Evolutionary conservation across 1,139 yeast genomes (phyloP).

Genomic region (Suhomyces atakaporum): DNA sequence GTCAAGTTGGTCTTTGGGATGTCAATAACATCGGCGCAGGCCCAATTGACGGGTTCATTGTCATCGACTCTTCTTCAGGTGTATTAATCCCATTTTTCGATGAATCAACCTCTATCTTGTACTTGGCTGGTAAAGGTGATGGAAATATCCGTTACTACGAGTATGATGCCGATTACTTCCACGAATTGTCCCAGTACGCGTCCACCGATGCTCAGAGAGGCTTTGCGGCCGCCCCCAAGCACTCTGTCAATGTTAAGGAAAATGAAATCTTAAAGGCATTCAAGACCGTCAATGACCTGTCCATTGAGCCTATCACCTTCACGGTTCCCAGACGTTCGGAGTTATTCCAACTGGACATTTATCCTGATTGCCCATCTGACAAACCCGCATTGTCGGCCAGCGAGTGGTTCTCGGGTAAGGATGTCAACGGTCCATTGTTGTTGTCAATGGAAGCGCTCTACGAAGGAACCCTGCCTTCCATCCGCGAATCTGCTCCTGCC

Average conservation of each 20-base stretch:
- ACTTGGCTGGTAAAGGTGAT: conserved; percentile 96
- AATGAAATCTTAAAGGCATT: conserved; percentile 81
- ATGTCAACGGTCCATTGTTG: conserved; percentile 78
- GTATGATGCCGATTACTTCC: conserved; percentile 76
- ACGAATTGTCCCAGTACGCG: conserved; percentile 80
- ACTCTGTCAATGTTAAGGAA: conserved; percentile 72
- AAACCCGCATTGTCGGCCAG: conserved; percentile 75
- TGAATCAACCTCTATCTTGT: conserved; percentile 74
- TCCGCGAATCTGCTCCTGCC: conserved; percentile 38
- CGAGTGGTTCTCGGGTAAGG: conserved; percentile 80
- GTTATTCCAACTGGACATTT: conserved; percentile 87
- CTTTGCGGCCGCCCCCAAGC: conserved; percentile 84
- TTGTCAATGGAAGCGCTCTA: conserved; percentile 73
- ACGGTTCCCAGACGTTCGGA: conserved; percentile 93
- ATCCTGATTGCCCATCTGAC: conserved; percentile 84
- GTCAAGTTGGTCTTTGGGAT: conserved; percentile 96
- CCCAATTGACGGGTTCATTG: conserved; percentile 83
- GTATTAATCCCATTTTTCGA: conserved; percentile 90
- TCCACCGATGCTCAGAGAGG: conserved; percentile 97
- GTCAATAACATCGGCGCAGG: conserved; percentile 71
- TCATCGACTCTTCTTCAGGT: conserved; percentile 89
- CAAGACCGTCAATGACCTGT: conserved; percentile 80
- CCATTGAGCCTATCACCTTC: conserved; percentile 87
- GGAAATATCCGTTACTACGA: conserved; percentile 95
- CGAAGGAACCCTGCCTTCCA: conserved; percentile 65